These are phyloP conservation scores for Corylus heterophylla DNA, from an alignment of 306 rosid genomes.

Conservation along the genomic window DNA sequence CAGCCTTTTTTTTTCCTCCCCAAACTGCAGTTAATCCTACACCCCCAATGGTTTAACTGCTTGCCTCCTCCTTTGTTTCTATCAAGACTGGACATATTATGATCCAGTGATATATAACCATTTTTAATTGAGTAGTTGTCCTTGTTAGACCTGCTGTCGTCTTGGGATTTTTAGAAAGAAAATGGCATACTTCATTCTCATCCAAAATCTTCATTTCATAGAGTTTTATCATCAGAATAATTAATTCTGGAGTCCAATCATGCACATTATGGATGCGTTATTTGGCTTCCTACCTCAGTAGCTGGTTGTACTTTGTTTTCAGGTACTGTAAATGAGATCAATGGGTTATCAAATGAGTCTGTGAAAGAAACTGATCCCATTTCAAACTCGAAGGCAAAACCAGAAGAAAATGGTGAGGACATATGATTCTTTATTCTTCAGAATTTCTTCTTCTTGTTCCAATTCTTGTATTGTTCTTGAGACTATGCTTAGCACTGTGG, in stretches of 20 bases:
- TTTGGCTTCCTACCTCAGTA: not conserved
- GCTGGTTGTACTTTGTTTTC: constrained; percentile 26
- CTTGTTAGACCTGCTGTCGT: not conserved
- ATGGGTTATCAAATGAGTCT: constrained; percentile 38
- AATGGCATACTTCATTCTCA: not conserved
- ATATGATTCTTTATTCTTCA: constrained; percentile 5
- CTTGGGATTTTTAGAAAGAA: not conserved
- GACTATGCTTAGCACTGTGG: not conserved
- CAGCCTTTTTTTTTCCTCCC: not conserved
- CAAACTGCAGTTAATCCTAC: not conserved
- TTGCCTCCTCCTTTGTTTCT: not conserved
- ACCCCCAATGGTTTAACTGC: not conserved
- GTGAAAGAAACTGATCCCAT: constrained; percentile 43
- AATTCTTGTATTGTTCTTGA: not conserved
- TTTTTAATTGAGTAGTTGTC: not conserved
- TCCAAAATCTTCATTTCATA: constrained; percentile 2
- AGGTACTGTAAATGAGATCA: constrained; percentile 51
- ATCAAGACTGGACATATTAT: not conserved
- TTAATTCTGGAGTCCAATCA: not conserved
- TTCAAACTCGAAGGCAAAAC: constrained; percentile 39
- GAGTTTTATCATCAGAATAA: not conserved
- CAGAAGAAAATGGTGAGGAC: constrained; percentile 54
- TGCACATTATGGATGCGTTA: not conserved
- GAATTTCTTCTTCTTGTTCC: constrained; percentile 11
- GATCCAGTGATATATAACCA: not conserved